phyloP scores from a whole-genome alignment of 1,139 yeast species.

The Scheffersomyces titani region DNA sequence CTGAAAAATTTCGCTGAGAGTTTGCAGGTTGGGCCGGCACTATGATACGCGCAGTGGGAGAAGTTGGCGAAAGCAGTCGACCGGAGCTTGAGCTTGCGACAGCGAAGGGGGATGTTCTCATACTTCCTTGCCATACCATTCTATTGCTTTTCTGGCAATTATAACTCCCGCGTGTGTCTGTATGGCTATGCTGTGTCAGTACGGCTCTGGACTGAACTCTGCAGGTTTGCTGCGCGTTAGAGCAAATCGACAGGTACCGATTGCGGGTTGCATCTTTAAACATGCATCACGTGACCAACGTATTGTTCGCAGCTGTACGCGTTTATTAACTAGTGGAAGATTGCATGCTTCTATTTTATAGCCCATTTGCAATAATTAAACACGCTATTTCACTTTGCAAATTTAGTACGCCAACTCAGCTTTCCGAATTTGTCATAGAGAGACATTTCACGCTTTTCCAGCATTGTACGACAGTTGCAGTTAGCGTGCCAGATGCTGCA shows the following conservation, averaged over 20 bases:
- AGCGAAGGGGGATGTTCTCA: too few relatives aligned
- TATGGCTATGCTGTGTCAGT: background rate
- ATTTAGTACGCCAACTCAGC: background rate
- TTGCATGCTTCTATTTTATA: background rate
- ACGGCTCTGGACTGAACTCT: background rate
- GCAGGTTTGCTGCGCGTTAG: background rate
- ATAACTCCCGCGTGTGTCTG: too few relatives aligned
- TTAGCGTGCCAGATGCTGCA: background rate
- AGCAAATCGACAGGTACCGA: background rate
- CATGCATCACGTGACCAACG: background rate
- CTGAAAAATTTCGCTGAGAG: background rate
- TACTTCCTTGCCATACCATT: too few relatives aligned
- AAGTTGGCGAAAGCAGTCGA: too few relatives aligned
- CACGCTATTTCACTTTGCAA: background rate
- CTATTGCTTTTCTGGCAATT: too few relatives aligned
- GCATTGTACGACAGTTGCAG: background rate
- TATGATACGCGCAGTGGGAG: too few relatives aligned
- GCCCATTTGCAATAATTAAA: background rate
- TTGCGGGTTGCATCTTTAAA: background rate
- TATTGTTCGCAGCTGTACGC: background rate
- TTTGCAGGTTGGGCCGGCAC: background rate
- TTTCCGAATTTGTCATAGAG: background rate
- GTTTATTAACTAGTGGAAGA: background rate
- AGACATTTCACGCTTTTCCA: background rate
- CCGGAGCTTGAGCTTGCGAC: too few relatives aligned